A percentile compares a stretch with the other conserved stretches of the same genome.
These are phyloP conservation scores for Venturia nashicola DNA, from an alignment of 2,329 filamentous ascomycete species.

Conservation along the genomic window DNA sequence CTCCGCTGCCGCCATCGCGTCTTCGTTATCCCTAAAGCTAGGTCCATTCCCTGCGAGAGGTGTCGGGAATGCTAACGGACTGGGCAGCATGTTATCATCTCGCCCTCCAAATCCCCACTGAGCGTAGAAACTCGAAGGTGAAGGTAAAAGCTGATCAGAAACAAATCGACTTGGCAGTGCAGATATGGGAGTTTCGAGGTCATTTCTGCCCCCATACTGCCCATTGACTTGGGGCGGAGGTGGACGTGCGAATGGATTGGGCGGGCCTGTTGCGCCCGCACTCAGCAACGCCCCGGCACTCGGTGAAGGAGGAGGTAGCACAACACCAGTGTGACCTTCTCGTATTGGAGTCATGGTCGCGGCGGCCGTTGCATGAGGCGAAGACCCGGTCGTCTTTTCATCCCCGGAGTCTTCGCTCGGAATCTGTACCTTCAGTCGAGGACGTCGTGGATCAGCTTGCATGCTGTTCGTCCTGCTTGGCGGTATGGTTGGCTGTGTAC, in stretches of 20 bases:
- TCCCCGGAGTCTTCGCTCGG: constrained; percentile 80
- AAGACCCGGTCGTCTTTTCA: constrained; percentile 61
- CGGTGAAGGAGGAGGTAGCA: constrained; percentile 85
- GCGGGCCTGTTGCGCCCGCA: constrained; percentile 81
- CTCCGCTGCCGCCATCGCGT: constrained; percentile 22
- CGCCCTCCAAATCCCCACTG: constrained; percentile 69
- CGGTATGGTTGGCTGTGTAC: constrained; percentile 56
- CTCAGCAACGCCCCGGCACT: constrained; percentile 76
- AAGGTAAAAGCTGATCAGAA: constrained; percentile 74
- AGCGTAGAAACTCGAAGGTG: constrained; percentile 82
- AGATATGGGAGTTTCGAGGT: constrained; percentile 73
- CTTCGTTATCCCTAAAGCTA: constrained; percentile 31
- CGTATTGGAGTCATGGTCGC: constrained; percentile 17
- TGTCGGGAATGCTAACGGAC: constrained; percentile 85
- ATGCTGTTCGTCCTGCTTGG: constrained; percentile 57
- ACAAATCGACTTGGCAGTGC: constrained; percentile 87
- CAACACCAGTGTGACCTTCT: constrained; percentile 40
- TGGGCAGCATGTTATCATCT: constrained; percentile 66
- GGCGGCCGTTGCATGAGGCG: constrained; percentile 10
- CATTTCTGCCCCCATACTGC: constrained; percentile 22
- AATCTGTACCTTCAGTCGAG: constrained; percentile 85
- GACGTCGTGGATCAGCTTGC: constrained; percentile 50
- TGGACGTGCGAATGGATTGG: constrained; percentile 89
- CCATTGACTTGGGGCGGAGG: constrained; percentile 51
- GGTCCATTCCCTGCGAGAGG: constrained; percentile 41